phyloP scores from a whole-genome alignment of 805 yeast genomes.

The Candida golubevii region DNA sequence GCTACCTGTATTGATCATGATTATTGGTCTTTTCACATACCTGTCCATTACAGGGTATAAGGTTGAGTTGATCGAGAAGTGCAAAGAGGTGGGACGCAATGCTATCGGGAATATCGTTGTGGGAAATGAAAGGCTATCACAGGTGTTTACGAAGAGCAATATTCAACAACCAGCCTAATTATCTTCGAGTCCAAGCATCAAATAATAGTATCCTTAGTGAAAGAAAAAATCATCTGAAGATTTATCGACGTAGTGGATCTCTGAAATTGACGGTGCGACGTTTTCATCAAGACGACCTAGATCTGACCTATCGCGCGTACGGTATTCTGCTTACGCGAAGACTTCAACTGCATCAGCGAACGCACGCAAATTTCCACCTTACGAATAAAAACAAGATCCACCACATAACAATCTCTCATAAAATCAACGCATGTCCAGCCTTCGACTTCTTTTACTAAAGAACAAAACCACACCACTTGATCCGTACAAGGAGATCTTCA shows the following conservation, averaged over 20 bases:
- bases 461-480: constrained; percentile 68
- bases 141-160: constrained; percentile 25
- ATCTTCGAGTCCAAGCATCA: too few relatives aligned
- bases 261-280: too few relatives aligned
- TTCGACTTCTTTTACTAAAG: constrained; percentile 53
- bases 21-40: constrained; percentile 48
- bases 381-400: neutral
- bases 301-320: constrained; percentile 5
- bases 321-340: constrained; percentile 1
- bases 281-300: too few relatives aligned
- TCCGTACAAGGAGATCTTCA: constrained; percentile 51
- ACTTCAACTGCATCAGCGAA: neutral
- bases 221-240: too few relatives aligned
- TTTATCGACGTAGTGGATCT: too few relatives aligned
- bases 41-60: constrained; percentile 38
- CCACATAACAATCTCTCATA: too few relatives aligned
- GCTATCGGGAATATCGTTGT: constrained; percentile 40
- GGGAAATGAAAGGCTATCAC: constrained; percentile 39
- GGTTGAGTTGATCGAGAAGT: constrained; percentile 32
- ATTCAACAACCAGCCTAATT: neutral
- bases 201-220: too few relatives aligned
- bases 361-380: neutral
- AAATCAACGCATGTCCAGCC: constrained; percentile 3
- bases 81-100: constrained; percentile 32
- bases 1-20: constrained; percentile 69